Evolutionary conservation across 169 alveolate genomes (phyloP).

Genomic region (Plasmodium gallinaceum): DNA sequence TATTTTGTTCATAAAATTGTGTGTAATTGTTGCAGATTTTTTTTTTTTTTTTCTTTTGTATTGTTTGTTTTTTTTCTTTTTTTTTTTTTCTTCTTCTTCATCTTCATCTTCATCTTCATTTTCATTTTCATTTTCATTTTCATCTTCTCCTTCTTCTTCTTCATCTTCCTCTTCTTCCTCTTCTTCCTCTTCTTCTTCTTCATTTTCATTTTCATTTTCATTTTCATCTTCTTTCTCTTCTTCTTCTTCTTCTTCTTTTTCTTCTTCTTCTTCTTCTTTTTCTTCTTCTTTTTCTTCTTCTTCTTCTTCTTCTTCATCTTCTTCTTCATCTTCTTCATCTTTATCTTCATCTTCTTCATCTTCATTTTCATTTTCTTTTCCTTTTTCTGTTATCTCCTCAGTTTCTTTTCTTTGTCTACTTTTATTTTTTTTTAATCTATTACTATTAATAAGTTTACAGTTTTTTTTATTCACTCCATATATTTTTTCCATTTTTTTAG

Average conservation of each 20-base stretch:
- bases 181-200: no score
- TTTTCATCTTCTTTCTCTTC: no score
- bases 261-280: not conserved
- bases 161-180: not conserved
- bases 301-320: not conserved
- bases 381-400: not conserved
- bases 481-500: not conserved
- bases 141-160: no score
- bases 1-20: conserved; percentile 19
- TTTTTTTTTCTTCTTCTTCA: conserved; percentile 5
- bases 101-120: not conserved
- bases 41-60: not conserved
- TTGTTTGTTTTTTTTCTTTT: conserved; percentile 1
- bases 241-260: not conserved
- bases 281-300: not conserved
- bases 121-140: not conserved
- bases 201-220: no score
- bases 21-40: not conserved
- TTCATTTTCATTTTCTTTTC: not conserved
- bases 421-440: not conserved
- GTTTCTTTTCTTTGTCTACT: not conserved
- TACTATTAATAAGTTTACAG: not conserved
- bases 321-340: not conserved
- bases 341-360: no score
- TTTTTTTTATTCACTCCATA: not conserved